These are phyloP conservation scores for Acanthamoeba quina DNA, from an alignment of 208 protist species.

Conservation along the genomic window DNA sequence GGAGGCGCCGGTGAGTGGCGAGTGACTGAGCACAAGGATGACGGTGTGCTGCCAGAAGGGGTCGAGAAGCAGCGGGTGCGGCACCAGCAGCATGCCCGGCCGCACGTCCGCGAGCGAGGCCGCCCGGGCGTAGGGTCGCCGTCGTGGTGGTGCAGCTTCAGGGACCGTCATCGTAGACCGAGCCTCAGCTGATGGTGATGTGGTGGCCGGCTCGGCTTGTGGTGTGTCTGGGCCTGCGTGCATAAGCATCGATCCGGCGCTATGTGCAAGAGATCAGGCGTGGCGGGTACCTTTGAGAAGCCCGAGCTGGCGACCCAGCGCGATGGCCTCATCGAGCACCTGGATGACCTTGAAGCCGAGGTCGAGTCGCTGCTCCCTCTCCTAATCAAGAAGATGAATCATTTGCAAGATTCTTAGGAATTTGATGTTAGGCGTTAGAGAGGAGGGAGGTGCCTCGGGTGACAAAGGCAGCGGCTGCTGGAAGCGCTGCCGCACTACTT, in stretches of 20 bases:
- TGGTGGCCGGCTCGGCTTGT: neutral
- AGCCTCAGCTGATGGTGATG: neutral
- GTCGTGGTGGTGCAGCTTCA: neutral
- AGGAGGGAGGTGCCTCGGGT: neutral
- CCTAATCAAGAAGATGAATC: neutral
- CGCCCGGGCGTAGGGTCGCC: neutral
- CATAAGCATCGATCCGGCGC: neutral
- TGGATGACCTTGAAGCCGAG: neutral
- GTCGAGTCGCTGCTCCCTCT: neutral
- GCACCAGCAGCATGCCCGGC: conserved; percentile 16
- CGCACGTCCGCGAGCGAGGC: neutral
- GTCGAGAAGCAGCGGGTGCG: conserved; percentile 31
- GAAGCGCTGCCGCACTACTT: neutral
- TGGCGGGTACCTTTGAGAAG: neutral
- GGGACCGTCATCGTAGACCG: neutral
- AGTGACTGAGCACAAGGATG: conserved; percentile 2
- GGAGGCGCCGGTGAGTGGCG: neutral
- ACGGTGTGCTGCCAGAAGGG: conserved; percentile 60
- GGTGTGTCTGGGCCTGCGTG: neutral
- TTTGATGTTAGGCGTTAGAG: neutral
- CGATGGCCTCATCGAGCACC: neutral
- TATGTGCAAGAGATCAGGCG: neutral
- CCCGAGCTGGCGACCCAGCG: neutral
- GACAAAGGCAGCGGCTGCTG: neutral
- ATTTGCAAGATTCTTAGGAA: neutral